Evolutionary conservation across 1,139 yeast species (phyloP), one percentile per base, ranked within the genome.

Genomic region (Geotrichum histeridarum): DNA sequence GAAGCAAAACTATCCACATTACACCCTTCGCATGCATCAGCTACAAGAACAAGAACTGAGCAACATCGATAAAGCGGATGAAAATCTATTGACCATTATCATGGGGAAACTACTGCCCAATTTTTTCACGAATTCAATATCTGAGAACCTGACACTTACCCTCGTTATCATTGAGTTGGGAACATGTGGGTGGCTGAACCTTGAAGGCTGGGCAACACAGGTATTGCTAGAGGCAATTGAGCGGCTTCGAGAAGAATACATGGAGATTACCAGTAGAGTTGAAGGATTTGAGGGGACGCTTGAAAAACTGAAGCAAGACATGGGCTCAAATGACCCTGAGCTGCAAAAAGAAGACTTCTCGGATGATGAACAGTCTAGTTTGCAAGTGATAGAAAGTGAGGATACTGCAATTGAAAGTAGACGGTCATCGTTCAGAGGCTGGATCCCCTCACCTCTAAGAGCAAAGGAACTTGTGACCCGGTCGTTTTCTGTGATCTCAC

Each of bases 121-220:
- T 2, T 54, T 51, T 45, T 54, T 50, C 22, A 22, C 8, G 3
- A 54, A 54, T 22, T 35, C 51, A 12, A 22, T 14, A 12, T 14
- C 32, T 3, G 58, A 55, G 31, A 55, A 55, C 27, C 22, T 55
- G 2, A 37, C 47, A 22, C 32, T 55, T n/a, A 50, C 55, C 1
- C 53, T 48, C 1, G 44, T 52, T 7, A 31, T 55, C n/a, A 42
- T 43, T 17, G 43, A 48, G n/a, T 31, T 55, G 14, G 54, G 58
- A 1, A 18, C 51, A 11, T 46, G 47, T 35, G 55, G 55, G 8
- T 55, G 55, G 55, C 22, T 55, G 6, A 48, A 17, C 38, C 12
- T 48, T 7, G 42, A 44, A 36, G 58, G 54, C 11, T 52, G 58
- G 55, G 44, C 48, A 12, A 53, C 53, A 2, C 31, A 22, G 15